These are phyloP conservation scores for Xylariaceae sp. DNA, from an alignment of 2,329 filamentous ascomycete species.

Conservation along the genomic window DNA sequence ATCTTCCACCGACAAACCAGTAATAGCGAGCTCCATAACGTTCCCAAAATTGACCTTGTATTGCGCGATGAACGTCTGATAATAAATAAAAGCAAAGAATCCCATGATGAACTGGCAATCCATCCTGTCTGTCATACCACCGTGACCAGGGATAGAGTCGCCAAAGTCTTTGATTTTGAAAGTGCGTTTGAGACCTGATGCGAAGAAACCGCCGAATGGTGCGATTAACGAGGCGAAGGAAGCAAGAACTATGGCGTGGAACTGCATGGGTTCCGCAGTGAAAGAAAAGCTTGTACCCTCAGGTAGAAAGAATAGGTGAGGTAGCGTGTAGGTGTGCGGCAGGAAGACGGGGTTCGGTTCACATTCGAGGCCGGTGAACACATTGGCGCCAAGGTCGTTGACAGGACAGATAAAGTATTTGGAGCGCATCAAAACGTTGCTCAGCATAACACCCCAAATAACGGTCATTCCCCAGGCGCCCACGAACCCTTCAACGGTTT, in stretches of 20 bases:
- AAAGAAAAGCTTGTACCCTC: conserved; percentile 61
- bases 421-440: conserved; percentile 84
- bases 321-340: conserved; percentile 58
- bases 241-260: conserved; percentile 88
- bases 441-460: conserved; percentile 80
- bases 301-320: conserved; percentile 62
- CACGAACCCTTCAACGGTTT: conserved; percentile 97
- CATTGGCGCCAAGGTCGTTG: conserved; percentile 91
- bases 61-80: conserved; percentile 92
- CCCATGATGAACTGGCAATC: conserved; percentile 99
- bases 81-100: conserved; percentile 98
- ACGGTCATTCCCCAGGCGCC: conserved; percentile 97
- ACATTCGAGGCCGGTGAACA: conserved; percentile 89
- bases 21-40: conserved; percentile 91
- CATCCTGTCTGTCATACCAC: conserved; percentile 98
- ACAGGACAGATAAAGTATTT: conserved; percentile 99
- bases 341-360: conserved; percentile 91
- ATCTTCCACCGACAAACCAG: conserved; percentile 83
- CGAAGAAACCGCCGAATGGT: conserved; percentile 98
- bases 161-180: conserved; percentile 99
- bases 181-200: conserved; percentile 93
- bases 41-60: conserved; percentile 84
- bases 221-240: conserved; percentile 96
- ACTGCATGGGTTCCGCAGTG: conserved; percentile 84
- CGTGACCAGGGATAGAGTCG: conserved; percentile 95